Conservation (phyloP, 805 yeast species). For the Wickerhamomyces kurtzmanii region DNA sequence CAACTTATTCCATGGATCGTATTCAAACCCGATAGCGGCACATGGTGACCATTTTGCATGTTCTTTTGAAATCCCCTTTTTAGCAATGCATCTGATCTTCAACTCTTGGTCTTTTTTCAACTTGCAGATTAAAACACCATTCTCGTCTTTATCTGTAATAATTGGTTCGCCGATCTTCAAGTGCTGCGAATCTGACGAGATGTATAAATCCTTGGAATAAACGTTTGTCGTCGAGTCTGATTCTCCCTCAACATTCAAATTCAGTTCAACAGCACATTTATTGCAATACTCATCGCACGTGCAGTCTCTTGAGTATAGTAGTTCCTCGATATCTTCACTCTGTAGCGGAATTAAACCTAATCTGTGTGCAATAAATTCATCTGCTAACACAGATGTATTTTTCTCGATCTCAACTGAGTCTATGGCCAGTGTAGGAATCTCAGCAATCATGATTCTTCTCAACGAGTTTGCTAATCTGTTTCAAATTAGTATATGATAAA, state of each 20-base stretch:
- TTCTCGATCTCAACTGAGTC: slow-evolving; percentile 91
- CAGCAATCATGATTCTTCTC: slow-evolving; percentile 88
- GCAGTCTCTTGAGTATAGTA: slow-evolving; percentile 89
- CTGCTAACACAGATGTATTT: slow-evolving; percentile 92
- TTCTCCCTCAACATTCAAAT: slow-evolving; percentile 82
- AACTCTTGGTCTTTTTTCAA: slow-evolving; percentile 89
- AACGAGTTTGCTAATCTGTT: slow-evolving; percentile 86
- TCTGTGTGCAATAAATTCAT: slow-evolving; percentile 92
- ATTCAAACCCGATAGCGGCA: slow-evolving; percentile 91
- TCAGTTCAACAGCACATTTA: slow-evolving; percentile 83
- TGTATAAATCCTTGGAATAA: slow-evolving; percentile 70
- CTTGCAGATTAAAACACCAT: slow-evolving; percentile 88
- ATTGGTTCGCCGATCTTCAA: slow-evolving; percentile 72
- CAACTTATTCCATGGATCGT: slow-evolving; percentile 98
- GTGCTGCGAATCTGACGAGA: slow-evolving; percentile 27
- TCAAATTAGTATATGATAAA: too few relatives aligned
- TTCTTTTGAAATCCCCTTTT: slow-evolving; percentile 94
- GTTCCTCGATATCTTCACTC: slow-evolving; percentile 71
- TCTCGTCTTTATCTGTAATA: slow-evolving; percentile 61
- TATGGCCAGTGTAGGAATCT: slow-evolving; percentile 93
- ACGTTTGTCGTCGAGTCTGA: slow-evolving; percentile 83
- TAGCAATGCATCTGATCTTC: slow-evolving; percentile 85
- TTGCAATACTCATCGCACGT: slow-evolving; percentile 97
- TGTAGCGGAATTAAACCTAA: slow-evolving; percentile 87
- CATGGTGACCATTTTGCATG: slow-evolving; percentile 99